These are phyloP conservation scores for Stevia rebaudiana DNA, from an alignment of 140 eudicot genomes.

Conservation along the genomic window DNA sequence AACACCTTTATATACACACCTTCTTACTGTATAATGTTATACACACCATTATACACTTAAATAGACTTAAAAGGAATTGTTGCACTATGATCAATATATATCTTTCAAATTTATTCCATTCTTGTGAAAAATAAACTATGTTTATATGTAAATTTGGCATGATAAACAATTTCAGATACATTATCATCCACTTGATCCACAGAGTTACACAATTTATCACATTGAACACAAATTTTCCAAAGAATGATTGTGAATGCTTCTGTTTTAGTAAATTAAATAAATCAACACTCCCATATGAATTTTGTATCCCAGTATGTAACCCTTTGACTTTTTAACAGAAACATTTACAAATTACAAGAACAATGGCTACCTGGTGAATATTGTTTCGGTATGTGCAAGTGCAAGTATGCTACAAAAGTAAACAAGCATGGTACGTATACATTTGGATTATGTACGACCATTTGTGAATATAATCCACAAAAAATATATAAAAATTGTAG, in stretches of 20 bases:
- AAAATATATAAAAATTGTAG: not conserved
- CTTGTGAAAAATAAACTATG: not conserved
- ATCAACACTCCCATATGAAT: not conserved
- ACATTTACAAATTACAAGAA: constrained; percentile 3
- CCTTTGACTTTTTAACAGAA: not conserved
- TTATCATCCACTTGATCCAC: not conserved
- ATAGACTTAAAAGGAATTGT: not conserved
- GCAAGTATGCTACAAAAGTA: constrained; percentile 26
- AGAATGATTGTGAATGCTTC: constrained; percentile 4
- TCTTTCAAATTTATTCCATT: not conserved
- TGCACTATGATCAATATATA: not conserved
- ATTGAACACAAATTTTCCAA: not conserved
- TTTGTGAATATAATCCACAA: not conserved
- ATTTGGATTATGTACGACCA: constrained; percentile 11
- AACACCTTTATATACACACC: no score
- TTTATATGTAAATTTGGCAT: not conserved
- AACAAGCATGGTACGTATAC: constrained; percentile 13
- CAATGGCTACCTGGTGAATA: not conserved
- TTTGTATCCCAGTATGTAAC: not conserved
- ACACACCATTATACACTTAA: no score
- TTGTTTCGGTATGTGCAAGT: constrained; percentile 23
- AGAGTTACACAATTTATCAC: not conserved
- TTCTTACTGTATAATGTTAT: no score
- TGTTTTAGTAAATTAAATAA: not conserved
- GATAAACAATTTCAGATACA: not conserved